Base-by-base conservation (phyloP, 2,329 filamentous ascomycete species). In the Xylaria sp. region DNA sequence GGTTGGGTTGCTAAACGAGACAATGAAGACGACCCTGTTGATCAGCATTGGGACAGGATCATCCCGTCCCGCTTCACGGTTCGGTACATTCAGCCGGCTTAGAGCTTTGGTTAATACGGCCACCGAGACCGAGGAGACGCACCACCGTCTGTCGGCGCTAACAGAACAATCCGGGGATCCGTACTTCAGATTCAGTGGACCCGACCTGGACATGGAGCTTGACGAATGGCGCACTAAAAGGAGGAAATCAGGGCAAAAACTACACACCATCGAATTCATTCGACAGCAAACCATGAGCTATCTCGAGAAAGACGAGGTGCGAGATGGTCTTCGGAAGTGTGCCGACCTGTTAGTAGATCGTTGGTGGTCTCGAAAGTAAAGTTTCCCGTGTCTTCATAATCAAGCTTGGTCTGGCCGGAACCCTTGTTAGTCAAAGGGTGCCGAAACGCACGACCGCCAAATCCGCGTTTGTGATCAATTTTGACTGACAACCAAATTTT, bases 301-400 rank as follows among this genome's bases (percentile, higher is more conserved):
- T 54, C 51, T 54, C 2, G 25, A 31, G 13, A 54, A 31, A 31
- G 51, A 31, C 8, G 51, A 54, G 28, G 28, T 54, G 51, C 25
- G 8, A 34, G 28, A 15, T 4, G 34, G n/a, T 15, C 25, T 54
- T 34, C 25, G 51, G 23, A 15, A 54, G 28, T 54, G 51, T 34
- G 51, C 51, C 25, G 18, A 34, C 15, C 28, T 54, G n/a, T n/a
- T 54, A 31, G 51, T 54, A 6, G 51, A 54, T 54, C 51, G 51
- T 31, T 54, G 51, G 51, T 34, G 51, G 51, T 54, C 51, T 54
- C 51, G 51, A 54, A 54, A 54, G 51, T 54, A 54, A 54, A 31
- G 25, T 7, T 54, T 1, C 15, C 51, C 25, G 15, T 3, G 3
- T 54, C 51, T 34, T 52, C 15, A 9, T 34, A 34, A 34, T 5